Evolutionary conservation across 2,329 filamentous ascomycete genomes (phyloP), one percentile per base, ranked within the genome.

Genomic region (Botrytis pseudocinerea): DNA sequence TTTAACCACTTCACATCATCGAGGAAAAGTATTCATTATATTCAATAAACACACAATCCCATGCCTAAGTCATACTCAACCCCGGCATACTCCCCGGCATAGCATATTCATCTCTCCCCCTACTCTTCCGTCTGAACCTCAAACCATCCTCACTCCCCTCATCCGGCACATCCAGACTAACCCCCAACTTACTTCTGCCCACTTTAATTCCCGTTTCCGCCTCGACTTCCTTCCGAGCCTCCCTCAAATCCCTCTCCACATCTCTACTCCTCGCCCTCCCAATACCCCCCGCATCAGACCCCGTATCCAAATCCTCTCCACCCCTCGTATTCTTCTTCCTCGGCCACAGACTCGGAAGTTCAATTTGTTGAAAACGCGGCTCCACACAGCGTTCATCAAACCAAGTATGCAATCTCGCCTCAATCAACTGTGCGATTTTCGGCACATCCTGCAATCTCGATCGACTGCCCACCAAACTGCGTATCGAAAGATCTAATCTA

Each of bases 341-440:
- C 1, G 93, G 93, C 93, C 93, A 97, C 74, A 96, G 81, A 77
- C 90, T 94, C 0, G 93, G 93, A 14, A 97, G 85, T 0, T 92
- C 92, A 76, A 96, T 95, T 80, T 96, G 93, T 81, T 96, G 93
- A 82, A 96, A 96, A 40, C 93, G 88, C 2, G 93, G 93, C 82
- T 96, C 93, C 10, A 97, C 93, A 75, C 91, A 93, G 64, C 93
- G 89, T 80, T 96, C 93, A 81, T 96, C 93, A 81, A 97, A 95
- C 93, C 93, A 97, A 71, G 90, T 89, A 82, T 96, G 93, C 25
- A 97, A 86, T 28, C 93, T 87, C 7, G 90, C 88, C 82, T 97
- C 93, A 59, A 97, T 90, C 2, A 97, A 85, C 81, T 95, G 92
- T 0, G 93, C 93, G 78, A 97, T 95, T 81, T 97, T 97, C 42